These are phyloP conservation scores for Rhodotorula babjevae DNA, from an alignment of 768 basidiomycete species.

Conservation along the genomic window DNA sequence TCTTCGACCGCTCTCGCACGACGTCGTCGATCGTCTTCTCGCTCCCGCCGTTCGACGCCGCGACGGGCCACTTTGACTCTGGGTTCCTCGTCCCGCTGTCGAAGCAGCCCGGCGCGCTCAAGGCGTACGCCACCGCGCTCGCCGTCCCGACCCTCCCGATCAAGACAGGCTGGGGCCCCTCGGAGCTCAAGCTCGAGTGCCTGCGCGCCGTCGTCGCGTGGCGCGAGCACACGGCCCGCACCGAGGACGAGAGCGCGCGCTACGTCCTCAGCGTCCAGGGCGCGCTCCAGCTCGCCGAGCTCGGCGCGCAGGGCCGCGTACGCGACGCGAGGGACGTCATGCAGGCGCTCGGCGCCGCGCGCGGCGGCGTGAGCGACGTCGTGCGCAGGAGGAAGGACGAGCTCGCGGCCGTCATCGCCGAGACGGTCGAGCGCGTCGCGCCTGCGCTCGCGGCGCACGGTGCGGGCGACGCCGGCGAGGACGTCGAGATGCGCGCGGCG, in stretches of 20 bases:
- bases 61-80: conserved; percentile 21
- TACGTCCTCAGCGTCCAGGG: conserved; percentile 44
- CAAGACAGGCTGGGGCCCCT: conserved; percentile 52
- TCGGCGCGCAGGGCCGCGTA: conserved; percentile 49
- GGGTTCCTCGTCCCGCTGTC: conserved; percentile 29
- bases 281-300: conserved; percentile 58
- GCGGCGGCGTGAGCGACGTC: conserved; percentile 32
- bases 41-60: conserved; percentile 28
- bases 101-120: conserved; percentile 23
- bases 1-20: conserved; percentile 17
- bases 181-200: conserved; percentile 70
- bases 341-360: conserved; percentile 4
- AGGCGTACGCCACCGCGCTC: conserved; percentile 16
- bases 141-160: conserved; percentile 35
- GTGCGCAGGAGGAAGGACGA: conserved; percentile 32
- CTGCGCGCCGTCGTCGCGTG: conserved; percentile 72
- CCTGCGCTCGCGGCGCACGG: neutral
- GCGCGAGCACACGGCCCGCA: conserved; percentile 71
- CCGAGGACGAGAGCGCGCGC: conserved; percentile 81
- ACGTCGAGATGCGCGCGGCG: neutral
- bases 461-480: neutral
- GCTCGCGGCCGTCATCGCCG: conserved; percentile 48
- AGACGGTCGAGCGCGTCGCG: conserved; percentile 48
- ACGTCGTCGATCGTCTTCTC: conserved; percentile 20
- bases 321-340: conserved; percentile 62